A percentile compares a stretch with the other conserved stretches of the same genome.
Conservation (phyloP, 2,329 filamentous ascomycete species). For the Mycosphaerella sp. region DNA sequence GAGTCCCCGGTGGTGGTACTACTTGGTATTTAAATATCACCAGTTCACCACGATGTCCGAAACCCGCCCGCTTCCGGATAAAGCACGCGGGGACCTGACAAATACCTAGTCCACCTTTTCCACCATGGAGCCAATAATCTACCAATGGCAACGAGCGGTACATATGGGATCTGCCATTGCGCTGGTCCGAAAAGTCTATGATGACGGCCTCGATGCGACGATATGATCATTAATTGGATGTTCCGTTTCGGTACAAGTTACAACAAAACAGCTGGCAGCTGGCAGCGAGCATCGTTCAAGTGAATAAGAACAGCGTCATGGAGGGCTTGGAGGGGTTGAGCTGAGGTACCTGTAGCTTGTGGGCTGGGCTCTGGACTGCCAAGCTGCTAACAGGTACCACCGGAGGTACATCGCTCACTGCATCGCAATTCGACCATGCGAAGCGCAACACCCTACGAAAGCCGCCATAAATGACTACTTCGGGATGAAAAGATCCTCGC, state of each 20-base stretch:
- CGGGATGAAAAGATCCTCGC: too few relatives aligned
- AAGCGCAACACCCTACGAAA: too few relatives aligned
- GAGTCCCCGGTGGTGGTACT: not conserved
- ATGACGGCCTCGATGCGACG: not conserved
- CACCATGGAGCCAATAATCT: not conserved
- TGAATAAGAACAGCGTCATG: too few relatives aligned
- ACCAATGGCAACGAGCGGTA: conserved; percentile 1
- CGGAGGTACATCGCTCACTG: too few relatives aligned
- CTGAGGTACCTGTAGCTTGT: too few relatives aligned
- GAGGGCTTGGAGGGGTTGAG: not conserved
- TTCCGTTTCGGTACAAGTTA: too few relatives aligned
- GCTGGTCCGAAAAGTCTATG: conserved; percentile 3
- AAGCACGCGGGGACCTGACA: not conserved
- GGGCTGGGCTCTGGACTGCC: too few relatives aligned
- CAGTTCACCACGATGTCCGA: not conserved
- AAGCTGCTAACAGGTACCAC: too few relatives aligned
- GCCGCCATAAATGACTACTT: too few relatives aligned
- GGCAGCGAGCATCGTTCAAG: too few relatives aligned
- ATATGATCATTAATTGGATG: not conserved
- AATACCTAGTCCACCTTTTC: not conserved
- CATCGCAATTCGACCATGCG: too few relatives aligned
- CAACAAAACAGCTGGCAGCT: too few relatives aligned
- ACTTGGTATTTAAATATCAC: not conserved
- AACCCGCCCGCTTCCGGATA: not conserved
- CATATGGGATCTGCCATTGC: not conserved